Evolutionary conservation across 2,329 filamentous ascomycete genomes (phyloP).

Genomic region (Magnaporthiopsis rhizophila): DNA sequence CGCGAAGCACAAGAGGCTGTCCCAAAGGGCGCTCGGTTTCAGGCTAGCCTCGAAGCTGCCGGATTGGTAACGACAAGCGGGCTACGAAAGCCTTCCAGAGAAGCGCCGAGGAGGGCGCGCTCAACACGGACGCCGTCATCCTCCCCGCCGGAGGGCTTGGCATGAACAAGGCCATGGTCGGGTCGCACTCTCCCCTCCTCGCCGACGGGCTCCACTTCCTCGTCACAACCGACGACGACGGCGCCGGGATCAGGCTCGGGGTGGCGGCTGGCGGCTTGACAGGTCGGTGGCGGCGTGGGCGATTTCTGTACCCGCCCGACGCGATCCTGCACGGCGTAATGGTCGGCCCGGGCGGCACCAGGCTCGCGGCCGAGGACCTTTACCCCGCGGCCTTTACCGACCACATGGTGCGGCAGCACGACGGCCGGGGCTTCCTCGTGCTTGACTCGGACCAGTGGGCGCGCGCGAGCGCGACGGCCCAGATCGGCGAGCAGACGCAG

Average conservation of each 20-base stretch:
- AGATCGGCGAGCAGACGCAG: conserved; percentile 11
- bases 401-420: conserved; percentile 8
- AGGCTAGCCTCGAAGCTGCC: conserved; percentile 4
- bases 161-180: conserved; percentile 9
- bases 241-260: conserved; percentile 11
- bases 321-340: conserved; percentile 11
- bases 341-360: conserved; percentile 8
- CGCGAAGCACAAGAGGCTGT: neutral
- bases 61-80: neutral
- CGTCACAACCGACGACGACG: conserved; percentile 11
- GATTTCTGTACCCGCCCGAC: conserved; percentile 10
- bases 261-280: conserved; percentile 2
- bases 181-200: conserved; percentile 2
- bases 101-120: neutral
- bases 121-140: conserved; percentile 7
- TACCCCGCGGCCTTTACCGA: conserved; percentile 10
- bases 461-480: neutral
- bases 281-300: conserved; percentile 7
- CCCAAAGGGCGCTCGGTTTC: neutral
- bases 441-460: conserved; percentile 11
- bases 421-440: conserved; percentile 10
- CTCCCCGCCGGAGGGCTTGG: conserved; percentile 11
- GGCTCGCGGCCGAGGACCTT: conserved; percentile 6
- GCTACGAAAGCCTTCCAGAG: neutral
- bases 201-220: conserved; percentile 4